phyloP scores from a whole-genome alignment of 768 basidiomycete species.

The Leccinum boreale region DNA sequence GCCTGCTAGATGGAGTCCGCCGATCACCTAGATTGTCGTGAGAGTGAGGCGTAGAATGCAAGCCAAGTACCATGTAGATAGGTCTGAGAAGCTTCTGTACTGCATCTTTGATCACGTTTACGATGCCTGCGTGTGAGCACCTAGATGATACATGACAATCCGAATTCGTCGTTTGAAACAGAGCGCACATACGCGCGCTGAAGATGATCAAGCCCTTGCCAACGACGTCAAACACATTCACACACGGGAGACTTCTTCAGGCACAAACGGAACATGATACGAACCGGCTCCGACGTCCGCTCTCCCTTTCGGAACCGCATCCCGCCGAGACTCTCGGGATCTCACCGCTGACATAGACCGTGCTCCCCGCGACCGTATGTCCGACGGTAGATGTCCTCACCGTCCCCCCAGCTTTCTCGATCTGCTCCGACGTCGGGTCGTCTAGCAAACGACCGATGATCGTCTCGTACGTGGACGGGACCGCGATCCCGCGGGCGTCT shows the following conservation, averaged over 20 bases:
- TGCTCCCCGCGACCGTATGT: conserved; percentile 62
- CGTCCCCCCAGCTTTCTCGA: conserved; percentile 50
- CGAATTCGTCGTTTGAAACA: background rate
- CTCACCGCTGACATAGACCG: conserved; percentile 77
- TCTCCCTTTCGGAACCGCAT: conserved; percentile 52
- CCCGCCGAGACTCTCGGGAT: conserved; percentile 69
- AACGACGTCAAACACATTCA: conserved; percentile 58
- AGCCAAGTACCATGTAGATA: conserved; percentile 60
- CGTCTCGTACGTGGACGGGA: no score
- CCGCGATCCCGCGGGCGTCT: conserved; percentile 65
- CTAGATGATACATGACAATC: conserved; percentile 24
- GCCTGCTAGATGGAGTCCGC: conserved; percentile 80
- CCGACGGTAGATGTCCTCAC: conserved; percentile 55
- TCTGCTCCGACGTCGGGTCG: conserved; percentile 72
- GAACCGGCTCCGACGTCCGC: conserved; percentile 47
- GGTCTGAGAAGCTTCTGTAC: conserved; percentile 60
- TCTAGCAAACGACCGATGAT: conserved; percentile 56
- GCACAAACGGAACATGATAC: background rate
- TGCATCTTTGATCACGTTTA: conserved; percentile 77
- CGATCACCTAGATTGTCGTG: conserved; percentile 53
- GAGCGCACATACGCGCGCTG: conserved; percentile 59
- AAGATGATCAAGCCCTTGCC: conserved; percentile 82
- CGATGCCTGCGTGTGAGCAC: conserved; percentile 80
- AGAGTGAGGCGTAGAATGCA: background rate
- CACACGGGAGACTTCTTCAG: background rate